Percentiles rank a stretch among this genome's conserved stretches.
These are phyloP conservation scores for Apophysomyces trapeziformis DNA, from an alignment of 371 early-diverging fungal species.

Conservation along the genomic window DNA sequence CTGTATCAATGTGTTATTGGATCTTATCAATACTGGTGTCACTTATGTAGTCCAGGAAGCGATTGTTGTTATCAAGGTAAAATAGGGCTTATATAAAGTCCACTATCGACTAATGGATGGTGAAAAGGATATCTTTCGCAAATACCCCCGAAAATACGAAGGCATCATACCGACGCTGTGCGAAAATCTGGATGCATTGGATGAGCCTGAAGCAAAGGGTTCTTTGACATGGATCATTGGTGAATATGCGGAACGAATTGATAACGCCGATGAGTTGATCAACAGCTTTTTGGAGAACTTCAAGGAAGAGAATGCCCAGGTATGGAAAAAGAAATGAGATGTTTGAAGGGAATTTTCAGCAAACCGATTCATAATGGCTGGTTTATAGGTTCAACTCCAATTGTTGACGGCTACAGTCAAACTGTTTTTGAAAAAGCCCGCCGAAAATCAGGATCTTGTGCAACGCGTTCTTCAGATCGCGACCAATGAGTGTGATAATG, in stretches of 20 bases:
- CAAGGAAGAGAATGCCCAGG: conserved; percentile 70
- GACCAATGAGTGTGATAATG: conserved; percentile 91
- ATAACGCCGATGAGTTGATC: conserved; percentile 86
- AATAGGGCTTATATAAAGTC: neutral
- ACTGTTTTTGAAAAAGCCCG: conserved; percentile 87
- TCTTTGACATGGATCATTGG: conserved; percentile 98
- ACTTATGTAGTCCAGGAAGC: conserved; percentile 95
- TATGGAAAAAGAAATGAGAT: conserved; percentile 49
- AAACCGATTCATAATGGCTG: no score
- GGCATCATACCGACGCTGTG: conserved; percentile 85
- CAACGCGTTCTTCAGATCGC: conserved; percentile 86
- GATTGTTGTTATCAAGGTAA: conserved; percentile 81
- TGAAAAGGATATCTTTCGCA: conserved; percentile 87
- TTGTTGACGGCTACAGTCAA: conserved; percentile 91
- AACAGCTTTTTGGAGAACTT: conserved; percentile 82
- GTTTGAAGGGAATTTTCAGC: neutral
- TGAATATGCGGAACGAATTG: conserved; percentile 92
- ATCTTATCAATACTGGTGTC: conserved; percentile 88
- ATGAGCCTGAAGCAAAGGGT: conserved; percentile 95
- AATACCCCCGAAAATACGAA: conserved; percentile 95
- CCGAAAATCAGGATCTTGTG: conserved; percentile 87
- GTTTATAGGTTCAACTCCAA: conserved; percentile 77
- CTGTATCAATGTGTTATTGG: conserved; percentile 85
- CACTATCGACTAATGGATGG: neutral
- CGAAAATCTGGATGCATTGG: conserved; percentile 87